phyloP scores from a whole-genome alignment of 805 yeast genomes.

The Hanseniaspora singularis region DNA sequence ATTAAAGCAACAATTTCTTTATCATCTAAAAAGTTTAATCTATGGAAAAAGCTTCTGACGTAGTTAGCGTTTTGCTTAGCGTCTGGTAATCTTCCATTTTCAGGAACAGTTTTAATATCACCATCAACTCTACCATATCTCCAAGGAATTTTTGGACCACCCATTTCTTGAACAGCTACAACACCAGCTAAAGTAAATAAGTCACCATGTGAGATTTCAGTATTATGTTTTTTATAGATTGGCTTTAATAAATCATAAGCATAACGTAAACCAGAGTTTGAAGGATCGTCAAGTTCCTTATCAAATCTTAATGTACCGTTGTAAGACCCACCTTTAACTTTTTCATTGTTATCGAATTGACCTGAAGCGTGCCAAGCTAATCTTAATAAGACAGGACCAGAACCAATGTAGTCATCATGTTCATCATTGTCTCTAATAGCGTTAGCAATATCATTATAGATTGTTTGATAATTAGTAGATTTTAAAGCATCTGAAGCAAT shows the following conservation, averaged over 20 bases:
- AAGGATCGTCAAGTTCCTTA: conserved; percentile 41
- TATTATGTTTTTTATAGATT: conserved; percentile 40
- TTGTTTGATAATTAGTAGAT: conserved; percentile 45
- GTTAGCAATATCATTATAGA: conserved; percentile 62
- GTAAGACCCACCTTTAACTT: conserved; percentile 52
- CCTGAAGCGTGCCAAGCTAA: conserved; percentile 83
- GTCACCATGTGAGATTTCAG: conserved; percentile 71
- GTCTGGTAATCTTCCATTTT: conserved; percentile 62
- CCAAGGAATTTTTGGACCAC: conserved; percentile 73
- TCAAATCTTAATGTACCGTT: conserved; percentile 56
- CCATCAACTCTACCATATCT: conserved; percentile 67
- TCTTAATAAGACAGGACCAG: conserved; percentile 68
- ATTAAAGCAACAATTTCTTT: conserved; percentile 61
- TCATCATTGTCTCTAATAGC: conserved; percentile 44
- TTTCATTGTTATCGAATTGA: conserved; percentile 51
- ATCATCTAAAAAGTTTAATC: conserved; percentile 53
- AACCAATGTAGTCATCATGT: conserved; percentile 55
- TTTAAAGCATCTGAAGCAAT: conserved; percentile 27
- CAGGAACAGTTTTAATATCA: conserved; percentile 40
- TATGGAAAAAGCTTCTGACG: conserved; percentile 47
- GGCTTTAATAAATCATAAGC: conserved; percentile 48
- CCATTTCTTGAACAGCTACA: conserved; percentile 62
- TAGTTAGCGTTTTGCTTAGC: conserved; percentile 55
- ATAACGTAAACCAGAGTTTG: conserved; percentile 52
- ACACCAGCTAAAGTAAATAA: conserved; percentile 71